Evolutionary conservation across 1,284 basidiomycete species (phyloP).

Genomic region (Pyrrhoderma lamaoense): DNA sequence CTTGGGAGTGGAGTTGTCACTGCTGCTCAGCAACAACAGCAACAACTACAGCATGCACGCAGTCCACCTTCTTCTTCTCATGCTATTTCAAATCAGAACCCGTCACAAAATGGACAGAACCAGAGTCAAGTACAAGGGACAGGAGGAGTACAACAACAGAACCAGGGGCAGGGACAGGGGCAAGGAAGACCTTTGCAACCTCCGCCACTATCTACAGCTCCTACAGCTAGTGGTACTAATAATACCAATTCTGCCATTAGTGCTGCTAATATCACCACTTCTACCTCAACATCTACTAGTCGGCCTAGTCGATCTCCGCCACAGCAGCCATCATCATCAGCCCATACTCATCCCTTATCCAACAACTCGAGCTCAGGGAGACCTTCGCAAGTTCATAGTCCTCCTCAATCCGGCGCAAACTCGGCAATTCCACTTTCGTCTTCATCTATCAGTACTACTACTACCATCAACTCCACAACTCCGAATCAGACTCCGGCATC

Average conservation of each 20-base stretch:
- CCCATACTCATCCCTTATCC: constrained; percentile 2
- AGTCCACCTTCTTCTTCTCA: too few relatives aligned
- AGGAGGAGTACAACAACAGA: neutral
- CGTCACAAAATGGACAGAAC: too few relatives aligned
- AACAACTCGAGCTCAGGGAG: neutral
- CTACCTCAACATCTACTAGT: neutral
- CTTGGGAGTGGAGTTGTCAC: constrained; percentile 4
- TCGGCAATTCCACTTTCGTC: too few relatives aligned
- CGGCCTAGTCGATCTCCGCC: constrained; percentile 10
- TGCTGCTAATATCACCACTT: too few relatives aligned
- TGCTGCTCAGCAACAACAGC: neutral
- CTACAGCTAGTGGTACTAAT: too few relatives aligned
- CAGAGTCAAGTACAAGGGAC: neutral
- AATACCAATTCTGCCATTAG: too few relatives aligned
- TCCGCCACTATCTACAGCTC: too few relatives aligned
- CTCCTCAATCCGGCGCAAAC: neutral
- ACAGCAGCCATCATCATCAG: neutral
- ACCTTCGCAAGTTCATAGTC: constrained; percentile 2
- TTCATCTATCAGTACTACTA: too few relatives aligned
- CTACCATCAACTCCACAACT: neutral
- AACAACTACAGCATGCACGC: too few relatives aligned
- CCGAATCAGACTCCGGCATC: neutral
- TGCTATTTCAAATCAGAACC: too few relatives aligned
- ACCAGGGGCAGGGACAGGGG: neutral
- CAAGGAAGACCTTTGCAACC: too few relatives aligned